A percentile compares a stretch with the other conserved stretches of the same genome.
These are phyloP conservation scores for Echium plantagineum DNA, from an alignment of 257 asterid species.

Conservation along the genomic window DNA sequence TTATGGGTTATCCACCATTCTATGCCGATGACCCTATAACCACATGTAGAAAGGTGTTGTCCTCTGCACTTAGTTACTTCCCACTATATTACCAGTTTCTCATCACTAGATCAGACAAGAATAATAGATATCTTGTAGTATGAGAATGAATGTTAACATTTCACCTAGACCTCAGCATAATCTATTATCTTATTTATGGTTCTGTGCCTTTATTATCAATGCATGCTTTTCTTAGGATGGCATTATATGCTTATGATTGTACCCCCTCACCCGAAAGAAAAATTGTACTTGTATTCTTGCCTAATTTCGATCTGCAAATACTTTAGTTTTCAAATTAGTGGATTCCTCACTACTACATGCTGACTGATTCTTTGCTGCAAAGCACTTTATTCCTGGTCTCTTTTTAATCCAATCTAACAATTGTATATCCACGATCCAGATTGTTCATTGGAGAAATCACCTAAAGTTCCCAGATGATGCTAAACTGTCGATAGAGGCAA, in stretches of 20 bases:
- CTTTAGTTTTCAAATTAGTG: not conserved
- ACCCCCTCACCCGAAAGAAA: no score
- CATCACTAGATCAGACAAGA: not conserved
- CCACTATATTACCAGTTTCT: not conserved
- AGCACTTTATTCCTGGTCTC: not conserved
- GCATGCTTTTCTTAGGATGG: no score
- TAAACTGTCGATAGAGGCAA: slow-evolving; percentile 64
- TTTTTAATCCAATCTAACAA: not conserved
- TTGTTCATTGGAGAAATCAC: slow-evolving; percentile 96
- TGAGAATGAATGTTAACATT: not conserved
- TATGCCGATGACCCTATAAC: slow-evolving; percentile 42
- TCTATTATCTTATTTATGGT: no score
- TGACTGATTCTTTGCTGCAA: not conserved
- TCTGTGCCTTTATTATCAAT: no score
- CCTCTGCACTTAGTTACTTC: not conserved
- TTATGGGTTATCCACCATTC: slow-evolving; percentile 44
- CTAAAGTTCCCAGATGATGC: slow-evolving; percentile 72
- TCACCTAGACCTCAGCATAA: not conserved
- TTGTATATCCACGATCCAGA: slow-evolving; percentile 33
- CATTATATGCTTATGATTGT: no score
- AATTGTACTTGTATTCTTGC: no score
- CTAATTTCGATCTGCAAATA: no score
- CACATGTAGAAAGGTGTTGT: slow-evolving; percentile 41
- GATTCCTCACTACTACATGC: not conserved
- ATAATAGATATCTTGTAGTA: not conserved